phyloP scores from a whole-genome alignment of 352 stramenopile genomes.

The Globisporangium paroecandrum region DNA sequence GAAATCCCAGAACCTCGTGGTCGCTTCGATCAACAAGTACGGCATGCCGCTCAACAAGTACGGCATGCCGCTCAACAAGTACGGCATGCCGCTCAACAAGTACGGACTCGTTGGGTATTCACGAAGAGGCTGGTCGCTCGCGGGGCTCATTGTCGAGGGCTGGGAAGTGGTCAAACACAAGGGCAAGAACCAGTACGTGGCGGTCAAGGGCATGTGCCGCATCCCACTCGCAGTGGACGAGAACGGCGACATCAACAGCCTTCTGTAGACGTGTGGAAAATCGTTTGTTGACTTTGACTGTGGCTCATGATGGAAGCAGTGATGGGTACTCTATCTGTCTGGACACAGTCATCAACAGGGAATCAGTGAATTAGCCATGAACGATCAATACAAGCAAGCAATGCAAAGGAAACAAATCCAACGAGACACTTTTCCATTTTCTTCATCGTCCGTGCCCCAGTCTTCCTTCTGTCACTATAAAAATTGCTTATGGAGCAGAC shows the following conservation, averaged over 20 bases:
- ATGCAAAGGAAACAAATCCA: not conserved
- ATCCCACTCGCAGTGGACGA: conserved; percentile 14
- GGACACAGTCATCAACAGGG: not conserved
- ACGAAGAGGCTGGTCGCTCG: conserved; percentile 25
- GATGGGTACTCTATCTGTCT: not conserved
- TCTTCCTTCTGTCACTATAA: not conserved
- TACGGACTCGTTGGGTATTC: conserved; percentile 29
- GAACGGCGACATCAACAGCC: conserved; percentile 10
- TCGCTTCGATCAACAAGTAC: conserved; percentile 22
- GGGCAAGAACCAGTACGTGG: conserved; percentile 12
- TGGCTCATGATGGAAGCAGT: not conserved
- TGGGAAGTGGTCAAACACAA: conserved; percentile 25
- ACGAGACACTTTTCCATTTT: not conserved
- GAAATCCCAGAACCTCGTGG: conserved; percentile 23
- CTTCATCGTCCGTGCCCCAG: not conserved
- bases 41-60: conserved; percentile 28
- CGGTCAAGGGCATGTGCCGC: conserved; percentile 16
- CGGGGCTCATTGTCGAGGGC: conserved; percentile 28
- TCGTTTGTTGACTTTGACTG: not conserved
- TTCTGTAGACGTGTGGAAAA: conserved; percentile 2
- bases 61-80: conserved; percentile 22
- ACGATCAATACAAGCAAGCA: not conserved
- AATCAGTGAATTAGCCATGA: not conserved
- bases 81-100: conserved; percentile 28
- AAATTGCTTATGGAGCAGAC: conserved; percentile 12